Percentiles rank a stretch among this genome's conserved stretches.
phyloP scores from a whole-genome alignment of 305 asterid genomes.

The Rubia peregrina region DNA sequence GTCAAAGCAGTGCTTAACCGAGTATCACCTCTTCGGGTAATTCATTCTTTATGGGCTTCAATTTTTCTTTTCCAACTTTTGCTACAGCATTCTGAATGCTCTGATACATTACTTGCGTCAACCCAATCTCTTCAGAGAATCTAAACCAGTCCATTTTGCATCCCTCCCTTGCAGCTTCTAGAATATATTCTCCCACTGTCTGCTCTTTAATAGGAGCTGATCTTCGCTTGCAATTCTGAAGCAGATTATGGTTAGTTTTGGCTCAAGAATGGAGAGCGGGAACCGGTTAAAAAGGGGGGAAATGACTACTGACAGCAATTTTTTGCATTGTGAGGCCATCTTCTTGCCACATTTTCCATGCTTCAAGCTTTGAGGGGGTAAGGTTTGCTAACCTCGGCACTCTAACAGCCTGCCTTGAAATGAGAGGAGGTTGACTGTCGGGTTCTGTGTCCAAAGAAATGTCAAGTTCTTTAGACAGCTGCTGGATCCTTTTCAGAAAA shows the following conservation, averaged over 20 bases:
- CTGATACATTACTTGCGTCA: slow-evolving; percentile 40
- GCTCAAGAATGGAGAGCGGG: slow-evolving; percentile 2
- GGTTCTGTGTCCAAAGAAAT: slow-evolving; percentile 60
- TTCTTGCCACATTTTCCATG: slow-evolving; percentile 97
- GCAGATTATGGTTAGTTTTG: slow-evolving; percentile 17
- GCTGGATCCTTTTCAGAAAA: slow-evolving; percentile 48
- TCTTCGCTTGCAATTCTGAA: slow-evolving; percentile 67
- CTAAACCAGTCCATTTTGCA: slow-evolving; percentile 63
- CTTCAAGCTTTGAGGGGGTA: slow-evolving; percentile 69
- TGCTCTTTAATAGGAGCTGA: slow-evolving; percentile 79
- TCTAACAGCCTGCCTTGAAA: slow-evolving; percentile 27
- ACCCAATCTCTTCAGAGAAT: slow-evolving; percentile 57
- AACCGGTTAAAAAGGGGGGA: slow-evolving; percentile 12
- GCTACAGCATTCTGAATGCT: slow-evolving; percentile 43
- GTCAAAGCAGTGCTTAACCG: background rate
- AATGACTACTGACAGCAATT: slow-evolving; percentile 54
- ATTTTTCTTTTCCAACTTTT: slow-evolving; percentile 73
- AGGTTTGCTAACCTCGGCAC: slow-evolving; percentile 33
- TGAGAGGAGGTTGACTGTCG: slow-evolving; percentile 31
- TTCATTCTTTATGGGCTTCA: slow-evolving; percentile 80
- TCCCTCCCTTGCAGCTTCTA: slow-evolving; percentile 84
- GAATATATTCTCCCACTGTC: slow-evolving; percentile 58
- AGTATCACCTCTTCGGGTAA: slow-evolving; percentile 75
- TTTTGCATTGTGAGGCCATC: slow-evolving; percentile 50
- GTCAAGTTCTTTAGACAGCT: slow-evolving; percentile 44